Evolutionary conservation across 2,329 filamentous ascomycete species (phyloP).

Genomic region (Cylindrodendrum hubeiense): DNA sequence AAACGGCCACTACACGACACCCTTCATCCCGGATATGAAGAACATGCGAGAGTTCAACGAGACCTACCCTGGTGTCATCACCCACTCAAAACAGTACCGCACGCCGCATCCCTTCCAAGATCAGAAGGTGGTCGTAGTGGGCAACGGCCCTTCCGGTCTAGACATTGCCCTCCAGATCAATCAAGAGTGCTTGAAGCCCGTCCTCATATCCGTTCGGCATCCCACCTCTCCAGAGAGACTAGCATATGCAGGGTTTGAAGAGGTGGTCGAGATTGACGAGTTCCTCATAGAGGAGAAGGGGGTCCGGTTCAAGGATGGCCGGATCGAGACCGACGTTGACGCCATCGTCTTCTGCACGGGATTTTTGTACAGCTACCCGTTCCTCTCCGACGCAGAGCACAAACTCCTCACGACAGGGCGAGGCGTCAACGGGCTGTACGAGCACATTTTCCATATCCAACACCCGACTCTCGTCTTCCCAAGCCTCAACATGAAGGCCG

Average conservation of each 20-base stretch:
- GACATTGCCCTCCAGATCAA: slow-evolving; percentile 87
- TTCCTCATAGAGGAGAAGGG: slow-evolving; percentile 67
- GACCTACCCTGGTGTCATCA: slow-evolving; percentile 70
- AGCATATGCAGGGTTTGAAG: slow-evolving; percentile 59
- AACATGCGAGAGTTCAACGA: slow-evolving; percentile 71
- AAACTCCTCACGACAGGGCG: slow-evolving; percentile 76
- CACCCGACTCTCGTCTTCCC: slow-evolving; percentile 85
- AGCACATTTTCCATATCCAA: slow-evolving; percentile 81
- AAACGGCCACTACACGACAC: slow-evolving; percentile 80
- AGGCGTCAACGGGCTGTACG: slow-evolving; percentile 78
- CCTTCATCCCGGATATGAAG: slow-evolving; percentile 73
- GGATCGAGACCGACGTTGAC: slow-evolving; percentile 76
- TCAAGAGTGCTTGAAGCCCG: slow-evolving; percentile 66
- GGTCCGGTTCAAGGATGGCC: slow-evolving; percentile 76
- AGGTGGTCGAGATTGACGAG: slow-evolving; percentile 70
- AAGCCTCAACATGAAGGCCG: slow-evolving; percentile 81
- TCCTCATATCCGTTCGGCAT: slow-evolving; percentile 74
- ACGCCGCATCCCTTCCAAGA: slow-evolving; percentile 69
- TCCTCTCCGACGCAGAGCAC: slow-evolving; percentile 62
- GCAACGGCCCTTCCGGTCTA: slow-evolving; percentile 85
- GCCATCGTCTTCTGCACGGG: slow-evolving; percentile 89
- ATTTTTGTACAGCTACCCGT: slow-evolving; percentile 88
- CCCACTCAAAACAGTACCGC: slow-evolving; percentile 86
- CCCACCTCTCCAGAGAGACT: slow-evolving; percentile 60
- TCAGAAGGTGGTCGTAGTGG: slow-evolving; percentile 86